Evolutionary conservation across 371 early-diverging fungal species (phyloP).

Genomic region (Mortierella sp.): DNA sequence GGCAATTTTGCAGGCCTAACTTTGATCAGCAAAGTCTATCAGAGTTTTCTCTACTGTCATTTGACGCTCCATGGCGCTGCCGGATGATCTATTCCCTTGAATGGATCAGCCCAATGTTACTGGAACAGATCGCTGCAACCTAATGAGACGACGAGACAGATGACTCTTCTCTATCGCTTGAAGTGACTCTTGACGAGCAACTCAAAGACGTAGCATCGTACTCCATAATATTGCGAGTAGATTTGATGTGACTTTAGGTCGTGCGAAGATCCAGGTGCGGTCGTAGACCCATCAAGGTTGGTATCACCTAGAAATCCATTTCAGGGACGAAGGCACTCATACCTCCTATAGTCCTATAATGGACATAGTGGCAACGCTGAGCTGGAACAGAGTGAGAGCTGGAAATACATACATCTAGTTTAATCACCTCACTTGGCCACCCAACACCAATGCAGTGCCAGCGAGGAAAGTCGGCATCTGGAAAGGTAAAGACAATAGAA

Average conservation of each 20-base stretch:
- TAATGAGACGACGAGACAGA: neutral
- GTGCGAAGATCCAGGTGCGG: slow-evolving; percentile 19
- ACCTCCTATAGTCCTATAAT: neutral
- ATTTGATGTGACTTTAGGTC: slow-evolving; percentile 11
- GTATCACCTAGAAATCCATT: slow-evolving; percentile 39
- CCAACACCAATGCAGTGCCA: no score
- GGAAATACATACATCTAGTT: slow-evolving; percentile 2
- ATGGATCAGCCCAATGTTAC: slow-evolving; percentile 18
- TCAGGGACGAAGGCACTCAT: slow-evolving; percentile 26
- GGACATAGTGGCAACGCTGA: neutral
- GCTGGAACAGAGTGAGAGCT: neutral
- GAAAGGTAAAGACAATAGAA: slow-evolving; percentile 34
- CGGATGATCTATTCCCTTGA: slow-evolving; percentile 24
- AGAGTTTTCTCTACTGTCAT: slow-evolving; percentile 9
- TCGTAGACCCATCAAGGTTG: slow-evolving; percentile 31
- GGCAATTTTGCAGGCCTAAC: neutral
- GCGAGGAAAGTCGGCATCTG: slow-evolving; percentile 32
- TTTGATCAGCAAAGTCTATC: slow-evolving; percentile 18
- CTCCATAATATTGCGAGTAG: slow-evolving; percentile 1
- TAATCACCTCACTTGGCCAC: slow-evolving; percentile 6
- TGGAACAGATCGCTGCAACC: slow-evolving; percentile 3
- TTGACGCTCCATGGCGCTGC: slow-evolving; percentile 37
- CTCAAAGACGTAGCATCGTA: neutral
- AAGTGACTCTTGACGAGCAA: neutral
- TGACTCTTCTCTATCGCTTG: neutral